Base-by-base conservation (phyloP, 345 rosid species). In the Heritiera littoralis region DNA sequence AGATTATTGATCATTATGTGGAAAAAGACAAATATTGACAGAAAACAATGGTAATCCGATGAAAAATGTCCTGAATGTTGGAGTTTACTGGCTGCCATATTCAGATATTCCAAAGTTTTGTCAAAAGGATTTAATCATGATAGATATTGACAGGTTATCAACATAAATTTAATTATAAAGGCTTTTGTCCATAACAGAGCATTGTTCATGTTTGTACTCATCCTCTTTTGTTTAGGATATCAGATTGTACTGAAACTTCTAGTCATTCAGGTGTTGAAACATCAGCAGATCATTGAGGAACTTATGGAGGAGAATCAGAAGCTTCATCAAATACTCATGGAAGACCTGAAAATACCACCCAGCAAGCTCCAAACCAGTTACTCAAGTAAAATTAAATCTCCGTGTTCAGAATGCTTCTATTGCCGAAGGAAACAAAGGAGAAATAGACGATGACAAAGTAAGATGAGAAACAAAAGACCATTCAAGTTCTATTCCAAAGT, bases 401-500 rank as follows among this genome's bases (percentile, higher is more conserved):
- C 92, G 12, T 92, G 97, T 81, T 69, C 79, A 7, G 90, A 94
- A 80, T 92, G 99, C 84, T 93, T 96, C 30, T 86, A 96, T 72
- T 94, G 97, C 85, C 89, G 97, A 80, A 90, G 99, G 86, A 96
- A 90, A 84, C 97, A 88, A 77, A 91, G 99, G 83, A 90, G 84
- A 85, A 85, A 79, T 76, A 86, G 88, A 77, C 77, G 74, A 81
- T 23, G 18, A 54, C 10, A 46, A 43, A 28, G 78, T 40, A 14
- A 56, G 30, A 75, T 28, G 61, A 41, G 77, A 30, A 45, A 72
- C 30, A 11, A 71, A 72, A 79, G 18, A 28, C 46, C 72, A 56
- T 61, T 72, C 63, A 74, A 38, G 48, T 59, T 40, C 54, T 7
- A 69, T 51, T 54, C 63, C 63, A 18, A 54, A 72, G 32, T 17